A percentile compares a stretch with the other conserved stretches of the same genome.
Evolutionary conservation across 768 basidiomycete genomes (phyloP).

Genomic region (Pholiota conissans): DNA sequence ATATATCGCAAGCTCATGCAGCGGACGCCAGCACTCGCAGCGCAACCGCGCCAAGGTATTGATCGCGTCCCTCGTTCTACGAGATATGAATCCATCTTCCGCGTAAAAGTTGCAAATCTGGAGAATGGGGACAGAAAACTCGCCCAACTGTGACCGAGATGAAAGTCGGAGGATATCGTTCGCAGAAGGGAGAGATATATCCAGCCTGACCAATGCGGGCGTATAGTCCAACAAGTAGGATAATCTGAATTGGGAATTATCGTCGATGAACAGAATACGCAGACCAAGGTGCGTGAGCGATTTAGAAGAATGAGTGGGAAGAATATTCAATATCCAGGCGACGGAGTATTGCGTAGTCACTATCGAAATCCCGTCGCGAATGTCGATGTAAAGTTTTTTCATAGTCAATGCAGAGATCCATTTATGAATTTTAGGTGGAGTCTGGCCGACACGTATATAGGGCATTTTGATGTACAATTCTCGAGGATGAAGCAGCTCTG

Average conservation of each 20-base stretch:
- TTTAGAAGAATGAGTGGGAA: background rate
- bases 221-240: background rate
- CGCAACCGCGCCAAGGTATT: background rate
- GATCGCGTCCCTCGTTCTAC: background rate
- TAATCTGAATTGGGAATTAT: background rate
- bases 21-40: background rate
- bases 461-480: background rate
- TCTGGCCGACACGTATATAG: no score
- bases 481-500: background rate
- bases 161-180: background rate
- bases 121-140: background rate
- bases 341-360: background rate
- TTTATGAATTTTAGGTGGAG: background rate
- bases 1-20: background rate
- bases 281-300: background rate
- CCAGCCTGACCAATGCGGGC: background rate
- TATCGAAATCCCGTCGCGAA: background rate
- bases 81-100: background rate
- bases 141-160: background rate
- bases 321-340: background rate
- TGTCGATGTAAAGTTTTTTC: background rate
- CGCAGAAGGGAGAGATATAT: background rate
- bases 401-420: background rate
- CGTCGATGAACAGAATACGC: background rate
- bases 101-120: background rate